phyloP scores from a whole-genome alignment of 2,329 filamentous ascomycete species.

The Diaporthe capsici region DNA sequence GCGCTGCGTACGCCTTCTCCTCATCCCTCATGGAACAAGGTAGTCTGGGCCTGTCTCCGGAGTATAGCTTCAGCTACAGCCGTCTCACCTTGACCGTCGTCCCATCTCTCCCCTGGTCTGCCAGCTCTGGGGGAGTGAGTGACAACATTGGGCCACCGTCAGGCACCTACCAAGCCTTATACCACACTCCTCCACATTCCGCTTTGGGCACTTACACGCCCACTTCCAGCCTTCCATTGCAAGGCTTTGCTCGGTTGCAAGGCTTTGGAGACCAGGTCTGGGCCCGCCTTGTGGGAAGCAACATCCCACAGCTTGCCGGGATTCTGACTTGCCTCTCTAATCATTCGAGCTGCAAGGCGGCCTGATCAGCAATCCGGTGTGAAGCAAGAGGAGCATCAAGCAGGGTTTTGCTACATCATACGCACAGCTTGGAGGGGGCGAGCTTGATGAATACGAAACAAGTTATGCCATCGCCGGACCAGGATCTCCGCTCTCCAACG shows the following conservation, averaged over 20 bases:
- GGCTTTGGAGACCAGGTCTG: slow-evolving; percentile 1
- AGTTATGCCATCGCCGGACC: slow-evolving; percentile 21
- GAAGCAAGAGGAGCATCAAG: slow-evolving; percentile 24
- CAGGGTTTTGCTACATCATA: slow-evolving; percentile 28
- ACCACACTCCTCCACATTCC: slow-evolving; percentile 21
- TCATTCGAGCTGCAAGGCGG: slow-evolving; percentile 24
- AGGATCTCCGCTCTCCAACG: slow-evolving; percentile 16
- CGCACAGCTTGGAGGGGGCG: slow-evolving; percentile 1
- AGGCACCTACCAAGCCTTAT: slow-evolving; percentile 25
- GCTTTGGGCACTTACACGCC: slow-evolving; percentile 24
- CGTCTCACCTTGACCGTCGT: slow-evolving; percentile 23
- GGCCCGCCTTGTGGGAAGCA: not conserved
- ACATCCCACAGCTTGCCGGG: not conserved
- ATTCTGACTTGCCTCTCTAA: slow-evolving; percentile 15
- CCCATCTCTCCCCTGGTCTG: not conserved
- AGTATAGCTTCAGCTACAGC: slow-evolving; percentile 25
- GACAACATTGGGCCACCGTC: slow-evolving; percentile 30
- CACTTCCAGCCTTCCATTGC: slow-evolving; percentile 7
- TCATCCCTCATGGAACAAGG: slow-evolving; percentile 10
- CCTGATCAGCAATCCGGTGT: slow-evolving; percentile 23
- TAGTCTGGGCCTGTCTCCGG: not conserved
- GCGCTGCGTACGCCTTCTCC: slow-evolving; percentile 18
- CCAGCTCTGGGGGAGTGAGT: not conserved
- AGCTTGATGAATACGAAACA: slow-evolving; percentile 29
- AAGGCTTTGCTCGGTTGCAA: slow-evolving; percentile 24